A percentile compares a stretch with the other conserved stretches of the same genome.
Conservation (phyloP, 371 early-diverging fungal species). For the Apophysomyces sp. region DNA sequence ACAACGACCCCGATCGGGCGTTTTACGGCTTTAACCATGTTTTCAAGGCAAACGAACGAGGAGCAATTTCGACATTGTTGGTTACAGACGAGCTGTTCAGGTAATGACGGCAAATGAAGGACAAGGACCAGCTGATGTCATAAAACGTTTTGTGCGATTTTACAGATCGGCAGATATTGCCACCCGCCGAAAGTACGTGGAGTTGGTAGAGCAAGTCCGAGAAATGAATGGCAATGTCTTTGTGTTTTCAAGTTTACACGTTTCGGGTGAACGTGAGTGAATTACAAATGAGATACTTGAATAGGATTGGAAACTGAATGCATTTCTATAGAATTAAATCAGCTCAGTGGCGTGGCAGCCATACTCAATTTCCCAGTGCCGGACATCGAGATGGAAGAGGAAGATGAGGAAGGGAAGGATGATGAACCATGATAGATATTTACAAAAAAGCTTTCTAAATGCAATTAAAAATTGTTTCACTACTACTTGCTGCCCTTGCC, state of each 20-base stretch:
- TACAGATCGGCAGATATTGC: constrained; percentile 77
- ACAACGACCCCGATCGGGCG: constrained; percentile 85
- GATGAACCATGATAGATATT: constrained; percentile 6
- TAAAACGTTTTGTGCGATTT: neutral
- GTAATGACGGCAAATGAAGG: constrained; percentile 21
- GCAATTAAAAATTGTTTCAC: constrained; percentile 8
- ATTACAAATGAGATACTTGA: neutral
- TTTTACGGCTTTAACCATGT: constrained; percentile 92
- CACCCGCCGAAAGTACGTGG: constrained; percentile 82
- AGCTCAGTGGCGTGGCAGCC: constrained; percentile 94
- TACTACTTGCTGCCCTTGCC: neutral
- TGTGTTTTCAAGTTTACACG: constrained; percentile 91
- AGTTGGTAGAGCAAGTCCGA: constrained; percentile 81
- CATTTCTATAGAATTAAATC: constrained; percentile 67
- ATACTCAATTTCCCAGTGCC: constrained; percentile 83
- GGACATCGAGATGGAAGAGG: constrained; percentile 64
- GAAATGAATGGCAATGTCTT: constrained; percentile 77
- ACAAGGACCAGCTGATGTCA: neutral
- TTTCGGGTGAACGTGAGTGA: constrained; percentile 88
- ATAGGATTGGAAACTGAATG: neutral
- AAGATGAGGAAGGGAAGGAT: constrained; percentile 29
- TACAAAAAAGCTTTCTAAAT: constrained; percentile 3
- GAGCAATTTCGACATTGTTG: constrained; percentile 84
- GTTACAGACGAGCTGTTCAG: constrained; percentile 92
- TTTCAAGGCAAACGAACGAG: constrained; percentile 76